These are phyloP conservation scores for Aspergillus intermedius DNA, from an alignment of 2,329 filamentous ascomycete species.

Conservation along the genomic window DNA sequence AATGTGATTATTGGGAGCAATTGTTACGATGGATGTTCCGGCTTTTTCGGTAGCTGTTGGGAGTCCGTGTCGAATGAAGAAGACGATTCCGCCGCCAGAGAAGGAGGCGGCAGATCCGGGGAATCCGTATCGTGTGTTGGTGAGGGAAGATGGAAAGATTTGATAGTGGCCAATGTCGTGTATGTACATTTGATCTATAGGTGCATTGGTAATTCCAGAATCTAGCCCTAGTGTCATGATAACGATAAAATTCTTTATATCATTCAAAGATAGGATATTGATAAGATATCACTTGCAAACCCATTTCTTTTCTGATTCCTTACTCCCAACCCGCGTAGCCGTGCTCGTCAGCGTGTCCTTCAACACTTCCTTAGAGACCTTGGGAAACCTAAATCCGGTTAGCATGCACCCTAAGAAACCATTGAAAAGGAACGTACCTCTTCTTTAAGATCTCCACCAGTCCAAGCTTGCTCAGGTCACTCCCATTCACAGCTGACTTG, in stretches of 20 bases:
- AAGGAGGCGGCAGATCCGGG: slow-evolving; percentile 18
- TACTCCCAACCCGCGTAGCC: slow-evolving; percentile 58
- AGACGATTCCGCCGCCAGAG: slow-evolving; percentile 16
- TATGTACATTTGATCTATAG: too few species aligned
- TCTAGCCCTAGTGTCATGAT: too few species aligned
- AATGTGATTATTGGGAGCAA: slow-evolving; percentile 25
- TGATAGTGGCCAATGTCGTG: too few species aligned
- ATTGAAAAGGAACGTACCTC: slow-evolving; percentile 36
- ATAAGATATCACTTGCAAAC: slow-evolving; percentile 35
- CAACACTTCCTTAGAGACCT: slow-evolving; percentile 62
- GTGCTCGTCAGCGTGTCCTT: slow-evolving; percentile 62
- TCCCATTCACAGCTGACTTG: slow-evolving; percentile 62
- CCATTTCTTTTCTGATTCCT: slow-evolving; percentile 61
- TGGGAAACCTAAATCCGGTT: slow-evolving; percentile 51
- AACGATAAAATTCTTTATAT: too few species aligned
- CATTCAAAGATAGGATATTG: too few species aligned
- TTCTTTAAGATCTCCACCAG: slow-evolving; percentile 70
- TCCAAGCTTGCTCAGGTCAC: slow-evolving; percentile 66
- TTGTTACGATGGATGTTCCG: slow-evolving; percentile 33
- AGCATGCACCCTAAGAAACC: not conserved
- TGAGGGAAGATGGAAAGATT: not conserved
- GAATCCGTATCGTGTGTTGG: slow-evolving; percentile 16
- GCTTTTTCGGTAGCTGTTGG: slow-evolving; percentile 26
- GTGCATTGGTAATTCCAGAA: too few species aligned
- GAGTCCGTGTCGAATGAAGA: slow-evolving; percentile 17